phyloP scores from a whole-genome alignment of 2,329 filamentous ascomycete species.

The Fusarium sp. region DNA sequence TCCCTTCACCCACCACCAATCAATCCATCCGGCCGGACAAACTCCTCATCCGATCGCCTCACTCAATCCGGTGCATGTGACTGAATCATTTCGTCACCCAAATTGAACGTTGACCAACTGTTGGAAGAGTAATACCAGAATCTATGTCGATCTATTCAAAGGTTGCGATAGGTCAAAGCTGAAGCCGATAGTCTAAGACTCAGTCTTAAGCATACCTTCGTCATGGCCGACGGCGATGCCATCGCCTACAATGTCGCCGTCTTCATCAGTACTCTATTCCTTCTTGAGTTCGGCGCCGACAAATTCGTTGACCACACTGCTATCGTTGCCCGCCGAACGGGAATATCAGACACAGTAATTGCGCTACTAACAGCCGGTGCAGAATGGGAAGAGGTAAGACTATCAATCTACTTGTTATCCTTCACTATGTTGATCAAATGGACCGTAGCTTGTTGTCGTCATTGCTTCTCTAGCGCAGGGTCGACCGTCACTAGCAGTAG shows the following conservation, averaged over 20 bases:
- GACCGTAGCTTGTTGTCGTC: background rate
- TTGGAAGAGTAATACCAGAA: too few relatives aligned
- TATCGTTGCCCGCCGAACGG: background rate
- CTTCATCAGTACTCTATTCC: background rate
- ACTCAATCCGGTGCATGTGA: background rate
- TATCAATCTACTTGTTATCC: fast-evolving
- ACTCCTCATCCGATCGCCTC: background rate
- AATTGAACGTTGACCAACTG: too few relatives aligned
- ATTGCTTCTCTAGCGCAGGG: background rate
- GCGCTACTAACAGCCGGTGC: background rate
- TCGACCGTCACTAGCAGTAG: fast-evolving
- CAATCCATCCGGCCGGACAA: background rate
- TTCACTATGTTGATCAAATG: fast-evolving
- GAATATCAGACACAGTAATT: background rate
- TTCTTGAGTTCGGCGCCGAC: background rate
- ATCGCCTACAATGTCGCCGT: background rate
- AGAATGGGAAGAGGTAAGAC: background rate
- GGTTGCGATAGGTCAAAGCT: too few relatives aligned
- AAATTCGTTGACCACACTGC: background rate
- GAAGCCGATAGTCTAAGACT: too few relatives aligned
- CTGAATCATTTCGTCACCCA: too few relatives aligned
- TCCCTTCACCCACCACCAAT: background rate
- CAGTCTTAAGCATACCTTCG: too few relatives aligned
- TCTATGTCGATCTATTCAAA: too few relatives aligned
- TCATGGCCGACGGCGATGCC: background rate